phyloP scores from a whole-genome alignment of 2,329 filamentous ascomycete species.

The Aspergillaceae sp. region DNA sequence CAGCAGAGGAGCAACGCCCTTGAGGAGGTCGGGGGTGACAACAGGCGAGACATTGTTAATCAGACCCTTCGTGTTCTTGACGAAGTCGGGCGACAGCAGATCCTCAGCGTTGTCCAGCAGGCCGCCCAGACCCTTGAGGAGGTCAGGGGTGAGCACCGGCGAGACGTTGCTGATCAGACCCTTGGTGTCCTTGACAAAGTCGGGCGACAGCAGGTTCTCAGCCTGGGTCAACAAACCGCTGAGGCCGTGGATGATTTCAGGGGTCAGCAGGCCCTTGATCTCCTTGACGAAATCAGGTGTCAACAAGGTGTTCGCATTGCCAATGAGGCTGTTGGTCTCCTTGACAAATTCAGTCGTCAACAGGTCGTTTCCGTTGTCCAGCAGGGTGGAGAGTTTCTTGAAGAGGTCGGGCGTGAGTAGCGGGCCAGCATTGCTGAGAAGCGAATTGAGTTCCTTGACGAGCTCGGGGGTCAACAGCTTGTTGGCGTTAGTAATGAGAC shows the following conservation, averaged over 20 bases:
- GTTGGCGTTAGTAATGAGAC: constrained; percentile 18
- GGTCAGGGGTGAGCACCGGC: constrained; percentile 14
- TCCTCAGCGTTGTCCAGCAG: constrained; percentile 16
- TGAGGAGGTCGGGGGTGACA: constrained; percentile 13
- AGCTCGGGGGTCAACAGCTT: constrained; percentile 11
- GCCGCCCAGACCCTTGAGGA: constrained; percentile 14
- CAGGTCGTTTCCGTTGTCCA: constrained; percentile 20
- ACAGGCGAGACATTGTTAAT: constrained; percentile 11
- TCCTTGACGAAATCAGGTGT: no score
- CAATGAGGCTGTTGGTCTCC: constrained; percentile 1
- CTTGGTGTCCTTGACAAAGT: constrained; percentile 17
- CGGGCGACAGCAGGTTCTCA: constrained; percentile 15
- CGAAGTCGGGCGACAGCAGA: constrained; percentile 15
- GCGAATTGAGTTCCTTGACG: constrained; percentile 11
- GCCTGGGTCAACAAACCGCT: constrained; percentile 5
- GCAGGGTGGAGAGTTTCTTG: constrained; percentile 16
- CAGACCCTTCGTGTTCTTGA: constrained; percentile 13
- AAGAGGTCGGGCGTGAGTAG: constrained; percentile 16
- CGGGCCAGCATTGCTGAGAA: constrained; percentile 15
- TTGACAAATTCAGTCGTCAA: constrained; percentile 23
- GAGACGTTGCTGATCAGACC: constrained; percentile 14
- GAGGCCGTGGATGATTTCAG: no score
- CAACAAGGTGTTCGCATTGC: no score
- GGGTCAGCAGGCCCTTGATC: no score
- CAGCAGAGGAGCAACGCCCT: constrained; percentile 12